Evolutionary conservation across 1,284 basidiomycete genomes (phyloP), one percentile per base, ranked within the genome.

Genomic region (Termitomyces sp.): DNA sequence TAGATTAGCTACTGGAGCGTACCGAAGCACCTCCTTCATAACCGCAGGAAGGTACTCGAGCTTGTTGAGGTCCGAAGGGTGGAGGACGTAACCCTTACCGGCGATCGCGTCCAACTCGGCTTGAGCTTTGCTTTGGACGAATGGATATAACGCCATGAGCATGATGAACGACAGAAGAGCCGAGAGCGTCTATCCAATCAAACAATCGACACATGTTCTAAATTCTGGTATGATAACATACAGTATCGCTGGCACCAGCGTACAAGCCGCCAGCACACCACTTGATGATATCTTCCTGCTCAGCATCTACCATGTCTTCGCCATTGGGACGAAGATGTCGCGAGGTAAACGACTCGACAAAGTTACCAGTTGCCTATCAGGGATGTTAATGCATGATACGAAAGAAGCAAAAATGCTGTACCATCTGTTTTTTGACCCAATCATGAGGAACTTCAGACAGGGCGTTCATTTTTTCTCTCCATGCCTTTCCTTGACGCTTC

Each of bases 21-120:
- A 84, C 21, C 82, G 68, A 17, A 81, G 58, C 1, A 77, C 71
- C 61, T 86, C 84, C 58, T 76, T 77, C 51, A 82, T 58, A 5
- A 81, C 59, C 0, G 80, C 80, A n/a, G 69, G 63, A 1, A 83
- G 63, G 59, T 80, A 84, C 1, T 66, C 68, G n/a, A 83, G 61
- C 17, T 62, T 64, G 3, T 59, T 54, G 15, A 76, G 62, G 34
- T 81, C 74, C 7, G 62, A 61, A 21, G 77, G 71, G 12, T 65
- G 62, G 0, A 81, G 80, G 1, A 75, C 43, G 19, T 71, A 62
- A 8, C 68, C 67, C n/a, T 51, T 49, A 7, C 74, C 74, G 24
- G 74, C 64, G 26, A 76, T 65, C 26, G 59, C 57, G 53, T 77
- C 72, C 45, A 83, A 68, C 61, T 83, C 80, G 28, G 57, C 58